Evolutionary conservation across 2,329 filamentous ascomycete genomes (phyloP).

Genomic region (Geosmithia putterillii): DNA sequence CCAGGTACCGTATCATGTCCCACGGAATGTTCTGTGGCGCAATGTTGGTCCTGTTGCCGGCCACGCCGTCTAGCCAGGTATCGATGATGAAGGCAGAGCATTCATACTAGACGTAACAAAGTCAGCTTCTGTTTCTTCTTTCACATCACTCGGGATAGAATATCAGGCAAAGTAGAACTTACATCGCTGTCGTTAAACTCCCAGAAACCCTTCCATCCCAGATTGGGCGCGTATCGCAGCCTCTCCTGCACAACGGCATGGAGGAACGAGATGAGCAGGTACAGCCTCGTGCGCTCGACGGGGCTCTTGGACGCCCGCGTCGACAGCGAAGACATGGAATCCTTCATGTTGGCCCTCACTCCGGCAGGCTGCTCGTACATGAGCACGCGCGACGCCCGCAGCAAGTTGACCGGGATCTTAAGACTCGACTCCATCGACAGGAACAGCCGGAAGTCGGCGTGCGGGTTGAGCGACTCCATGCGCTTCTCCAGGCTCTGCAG

Average conservation of each 20-base stretch:
- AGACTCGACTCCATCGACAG: slow-evolving; percentile 94
- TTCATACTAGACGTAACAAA: slow-evolving; percentile 56
- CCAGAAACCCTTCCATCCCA: slow-evolving; percentile 99
- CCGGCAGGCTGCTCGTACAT: slow-evolving; percentile 98
- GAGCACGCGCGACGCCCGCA: slow-evolving; percentile 83
- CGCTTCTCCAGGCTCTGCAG: slow-evolving; percentile 94
- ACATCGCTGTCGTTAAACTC: slow-evolving; percentile 99
- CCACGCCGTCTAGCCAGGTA: slow-evolving; percentile 77
- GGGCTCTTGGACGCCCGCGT: slow-evolving; percentile 67
- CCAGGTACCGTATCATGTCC: slow-evolving; percentile 84
- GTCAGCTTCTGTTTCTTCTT: slow-evolving; percentile 3
- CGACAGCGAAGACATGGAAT: slow-evolving; percentile 77
- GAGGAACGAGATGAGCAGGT: slow-evolving; percentile 83
- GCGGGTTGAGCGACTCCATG: slow-evolving; percentile 87
- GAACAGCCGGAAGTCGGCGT: slow-evolving; percentile 88
- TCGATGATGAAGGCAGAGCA: slow-evolving; percentile 95
- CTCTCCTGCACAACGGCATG: slow-evolving; percentile 94
- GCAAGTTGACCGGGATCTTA: slow-evolving; percentile 92
- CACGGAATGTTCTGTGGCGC: slow-evolving; percentile 90
- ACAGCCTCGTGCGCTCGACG: slow-evolving; percentile 81
- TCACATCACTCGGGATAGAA: not conserved
- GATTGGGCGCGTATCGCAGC: slow-evolving; percentile 79
- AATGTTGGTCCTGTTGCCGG: slow-evolving; percentile 80
- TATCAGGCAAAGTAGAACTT: slow-evolving; percentile 33
- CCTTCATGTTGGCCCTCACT: slow-evolving; percentile 96